Evolutionary conservation across 1,284 basidiomycete genomes (phyloP), one percentile per base, ranked within the genome.

Genomic region (Agroathelia rolfsii): DNA sequence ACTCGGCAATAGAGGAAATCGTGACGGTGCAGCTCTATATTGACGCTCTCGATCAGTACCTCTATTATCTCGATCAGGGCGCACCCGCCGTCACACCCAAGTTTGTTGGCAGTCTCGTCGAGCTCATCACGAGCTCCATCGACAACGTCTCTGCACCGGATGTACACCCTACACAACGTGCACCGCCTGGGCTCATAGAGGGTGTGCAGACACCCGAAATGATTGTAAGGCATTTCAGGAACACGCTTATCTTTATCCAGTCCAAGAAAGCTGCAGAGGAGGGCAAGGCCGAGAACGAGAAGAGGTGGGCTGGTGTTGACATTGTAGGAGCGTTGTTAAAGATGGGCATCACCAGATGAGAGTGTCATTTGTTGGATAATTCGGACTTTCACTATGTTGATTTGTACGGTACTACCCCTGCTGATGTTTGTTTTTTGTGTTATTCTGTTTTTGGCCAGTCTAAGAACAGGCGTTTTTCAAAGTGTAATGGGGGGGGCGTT

Each of bases 11-110:
- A 37, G 92, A 95, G 56, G 89, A 94, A 49, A 84, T 96, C 42
- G 86, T 94, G 24, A 93, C 82, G 1, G 81, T 93, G 2, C 90
- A 95, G 53, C 66, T 96, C 3, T 95, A 94, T 53, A 87, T 86
- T 46, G 88, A 95, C 53, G 86, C 92, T 4, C 73, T 96, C 24
- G 92, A 96, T 54, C 81, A 80, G 44, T 95, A 95, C 53, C 60
- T 95, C 32, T 95, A 89, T 58, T 95, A 94, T 58, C 79, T 94
- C 41, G 92, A 96, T 50, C 84, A 79, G 36, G 85, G 83, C 26
- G 86, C 88, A 13, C 76, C 87, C 38, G 88, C 87, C 13, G 90
- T 92, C 35, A 86, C 88, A 18, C 77, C 92, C 10, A 94, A 93
- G 61, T 95, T 93, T 47, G 80, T 95, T 41, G 94, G 93, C 58